Evolutionary conservation across 129 eudicot species (phyloP), one percentile per base, ranked within the genome.

Genomic region (Solidago caesia): DNA sequence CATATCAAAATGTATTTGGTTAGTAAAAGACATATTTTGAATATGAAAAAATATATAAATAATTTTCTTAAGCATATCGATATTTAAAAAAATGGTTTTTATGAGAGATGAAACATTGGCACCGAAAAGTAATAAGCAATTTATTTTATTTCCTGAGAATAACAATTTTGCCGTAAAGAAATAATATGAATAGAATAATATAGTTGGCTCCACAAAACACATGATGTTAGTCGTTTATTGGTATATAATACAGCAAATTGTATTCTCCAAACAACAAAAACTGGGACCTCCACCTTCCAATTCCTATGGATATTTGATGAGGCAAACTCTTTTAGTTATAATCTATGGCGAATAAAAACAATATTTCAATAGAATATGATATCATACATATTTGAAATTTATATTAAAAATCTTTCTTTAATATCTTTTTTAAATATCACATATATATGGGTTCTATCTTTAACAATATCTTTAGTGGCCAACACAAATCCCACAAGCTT

Each of bases 231-330:
- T 70, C 72, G 76, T 78, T 49, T 71, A 79, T 56, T 72, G 74
- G 76, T 72, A 78, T 51, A 46, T 51, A 46, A 65, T 79, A 79
- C 82, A 72, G 74, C 82, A 79, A 79, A 79, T 79, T 55, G 82
- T 73, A 72, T 65, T 72, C 72, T 57, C 46, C 74, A 72, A 79
- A 79, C 82, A 72, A 79, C 77, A 72, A 72, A 72, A 16, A 6
- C 15, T 79, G 78, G 78, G 78, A 65, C 82, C 82, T 71, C 77
- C 82, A 75, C 72, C 65, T 62, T 71, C 77, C 73, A 75, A 64
- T 55, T 71, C 77, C 44, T 21, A 64, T 52, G 77, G 73, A 66
- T 43, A 71, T 72, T 44, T 16, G 68, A 64, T 53, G 77, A 72
- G 62, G 73, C 65, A 72, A 64, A 33, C 82, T 10, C 48, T 72